Conservation (phyloP, 1,284 basidiomycete species). For the Schizophyllum commune region DNA sequence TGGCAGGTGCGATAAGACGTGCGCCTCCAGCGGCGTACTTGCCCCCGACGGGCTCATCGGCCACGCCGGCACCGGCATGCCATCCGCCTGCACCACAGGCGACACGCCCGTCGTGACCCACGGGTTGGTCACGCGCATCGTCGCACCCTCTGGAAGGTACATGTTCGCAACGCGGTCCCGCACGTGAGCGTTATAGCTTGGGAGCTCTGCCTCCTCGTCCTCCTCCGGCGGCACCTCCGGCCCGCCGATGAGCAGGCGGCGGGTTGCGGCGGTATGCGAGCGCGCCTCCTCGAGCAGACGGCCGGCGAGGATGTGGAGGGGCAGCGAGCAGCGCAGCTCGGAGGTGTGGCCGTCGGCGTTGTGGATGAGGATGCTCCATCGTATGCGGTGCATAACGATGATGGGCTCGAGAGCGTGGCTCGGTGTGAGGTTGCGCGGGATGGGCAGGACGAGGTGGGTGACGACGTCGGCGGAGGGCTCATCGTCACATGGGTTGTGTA, state of each 20-base stretch:
- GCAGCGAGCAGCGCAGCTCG: conserved; percentile 86
- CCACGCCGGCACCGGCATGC: conserved; percentile 12
- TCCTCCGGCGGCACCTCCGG: conserved; percentile 29
- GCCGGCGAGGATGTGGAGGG: conserved; percentile 74
- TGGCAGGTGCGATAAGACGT: conserved; percentile 35
- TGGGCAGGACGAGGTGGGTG: conserved; percentile 35
- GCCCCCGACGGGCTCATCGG: conserved; percentile 21
- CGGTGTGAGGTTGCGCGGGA: conserved; percentile 48
- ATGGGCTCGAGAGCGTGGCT: conserved; percentile 70
- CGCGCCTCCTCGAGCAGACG: conserved; percentile 70
- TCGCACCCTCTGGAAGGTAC: conserved; percentile 54
- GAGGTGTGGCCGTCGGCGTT: conserved; percentile 88
- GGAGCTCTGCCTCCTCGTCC: conserved; percentile 68
- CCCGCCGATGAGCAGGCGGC: conserved; percentile 45
- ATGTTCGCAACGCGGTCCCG: conserved; percentile 84
- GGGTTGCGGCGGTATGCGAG: conserved; percentile 60
- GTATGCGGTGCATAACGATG: conserved; percentile 62
- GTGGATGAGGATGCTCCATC: conserved; percentile 70
- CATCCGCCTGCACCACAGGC: conserved; percentile 19
- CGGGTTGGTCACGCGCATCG: conserved; percentile 60
- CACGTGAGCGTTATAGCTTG: conserved; percentile 82
- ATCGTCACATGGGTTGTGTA: conserved; percentile 9
- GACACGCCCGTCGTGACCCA: conserved; percentile 40
- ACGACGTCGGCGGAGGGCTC: conserved; percentile 32
- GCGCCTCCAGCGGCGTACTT: conserved; percentile 28